Percentiles rank a stretch among this genome's conserved stretches.
Conservation (phyloP, 805 yeast species). For the Metschnikowia peoriensis region DNA sequence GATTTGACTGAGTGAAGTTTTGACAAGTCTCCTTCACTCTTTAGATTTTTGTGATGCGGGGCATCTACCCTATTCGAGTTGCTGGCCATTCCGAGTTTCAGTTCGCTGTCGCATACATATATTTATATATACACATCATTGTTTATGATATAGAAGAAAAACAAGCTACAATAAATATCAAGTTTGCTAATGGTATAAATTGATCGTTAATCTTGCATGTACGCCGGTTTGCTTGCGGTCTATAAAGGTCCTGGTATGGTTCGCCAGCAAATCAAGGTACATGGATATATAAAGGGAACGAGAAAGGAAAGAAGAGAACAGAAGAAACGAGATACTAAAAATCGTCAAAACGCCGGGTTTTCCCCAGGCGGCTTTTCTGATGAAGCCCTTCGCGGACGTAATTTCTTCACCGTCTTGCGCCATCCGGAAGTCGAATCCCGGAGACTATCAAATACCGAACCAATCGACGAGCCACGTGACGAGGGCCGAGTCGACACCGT, state of each 20-base stretch:
- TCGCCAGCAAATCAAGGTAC: background rate
- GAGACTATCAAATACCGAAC: slow-evolving; percentile 30
- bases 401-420: slow-evolving; percentile 29
- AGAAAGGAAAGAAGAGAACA: background rate
- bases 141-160: no score
- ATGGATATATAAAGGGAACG: background rate
- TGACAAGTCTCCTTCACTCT: no score
- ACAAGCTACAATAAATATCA: no score
- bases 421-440: slow-evolving; percentile 26
- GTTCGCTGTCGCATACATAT: background rate
- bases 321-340: background rate
- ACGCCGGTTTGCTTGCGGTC: background rate
- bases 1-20: background rate
- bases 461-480: slow-evolving; percentile 32
- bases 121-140: no score
- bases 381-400: slow-evolving; percentile 30
- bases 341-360: background rate
- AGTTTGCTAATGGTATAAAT: no score
- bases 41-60: background rate
- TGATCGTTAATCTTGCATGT: no score
- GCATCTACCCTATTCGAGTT: background rate
- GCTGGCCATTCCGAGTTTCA: background rate
- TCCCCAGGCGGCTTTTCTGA: slow-evolving; percentile 7
- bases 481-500: slow-evolving; percentile 15
- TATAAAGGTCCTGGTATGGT: slow-evolving; percentile 1